Evolutionary conservation across 2,329 filamentous ascomycete species (phyloP), one percentile per base, ranked within the genome.

Genomic region (Diaporthe vaccinii): DNA sequence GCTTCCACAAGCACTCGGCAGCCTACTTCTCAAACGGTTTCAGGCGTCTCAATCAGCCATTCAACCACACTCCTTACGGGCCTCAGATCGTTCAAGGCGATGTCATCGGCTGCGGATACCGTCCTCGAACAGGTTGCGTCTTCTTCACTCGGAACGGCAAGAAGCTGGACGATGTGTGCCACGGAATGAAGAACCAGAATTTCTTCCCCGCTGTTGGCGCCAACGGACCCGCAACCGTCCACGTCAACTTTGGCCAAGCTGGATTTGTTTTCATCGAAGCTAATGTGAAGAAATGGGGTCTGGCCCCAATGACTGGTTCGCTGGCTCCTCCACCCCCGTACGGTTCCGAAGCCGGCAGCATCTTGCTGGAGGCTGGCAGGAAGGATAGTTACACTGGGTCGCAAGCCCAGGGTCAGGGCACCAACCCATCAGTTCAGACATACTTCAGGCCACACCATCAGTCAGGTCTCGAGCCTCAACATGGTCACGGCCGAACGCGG

Each of bases 91-190:
- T 97, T 3, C 96, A 98, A 86, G 97, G 97, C 79, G 97, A 99
- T 84, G 97, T 99, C 41, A 92, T 99, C 72, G 97, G 97, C 44
- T 94, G 98, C 28, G 97, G 97, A 71, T 99, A 99, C 85, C 92
- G 97, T 75, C 97, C 97, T 41, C 93, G 97, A 74, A 98, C 96
- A 0, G 97, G 97, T 41, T 96, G 95, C 17, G 92, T 99, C 74
- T 99, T 99, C 88, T 99, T 98, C 85, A 99, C 97, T 0, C 94
- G 97, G 79, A 99, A 99, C 83, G 97, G 97, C 80, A 98, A 98
- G 87, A 96, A 97, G 82, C 88, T 99, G 34, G 97, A 99, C 77
- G 97, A 99, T 80, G 94, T 98, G 15, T 94, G 93, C 31, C 96
- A 98, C 80, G 97, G 96, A 6, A 87, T 98, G 77, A 98, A 98